Base-by-base conservation (phyloP, 169 alveolate genomes). In the Cryptosporidium canis region DNA sequence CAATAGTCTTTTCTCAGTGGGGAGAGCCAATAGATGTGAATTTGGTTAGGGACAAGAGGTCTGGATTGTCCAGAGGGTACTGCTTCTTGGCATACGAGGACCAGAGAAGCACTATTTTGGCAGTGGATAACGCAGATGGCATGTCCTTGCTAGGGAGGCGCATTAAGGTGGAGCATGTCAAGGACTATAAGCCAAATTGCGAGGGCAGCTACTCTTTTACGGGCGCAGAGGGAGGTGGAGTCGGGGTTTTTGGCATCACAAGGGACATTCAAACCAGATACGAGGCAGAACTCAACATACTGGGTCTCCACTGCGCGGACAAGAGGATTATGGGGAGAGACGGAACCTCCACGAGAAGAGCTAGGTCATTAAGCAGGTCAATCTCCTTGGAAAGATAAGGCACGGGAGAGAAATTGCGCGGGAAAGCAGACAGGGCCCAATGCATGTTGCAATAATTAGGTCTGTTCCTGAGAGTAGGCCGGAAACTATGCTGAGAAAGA, bases 81-180 rank as follows among this genome's bases (percentile, higher is more conserved):
- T 97, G 99, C 53, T 98, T 97, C 92, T 83, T 98, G n/a, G 97
- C 98, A 2, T 98, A 98, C 87, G 98, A 94, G 84, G 99, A 98
- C 92, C 98, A 98, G 92, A 92, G 98, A 83, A 94, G 98, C 55
- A 98, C 99, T 0, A 91, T 98, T n/a, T 93, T 98, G 84, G 99
- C 99, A n/a, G 99, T 98, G 5, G 99, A 98, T 92, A 98, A 98
- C 90, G 95, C 97, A 58, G 98, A 98, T 92, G 99, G 99, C 55
- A 95, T 94, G 90, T 90, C 92, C 33, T 92, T 95, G 67, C 90
- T 96, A 68, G 99, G 97, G 24, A 92, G 97, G 66, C 90, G 92
- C 14, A 85, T 98, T 3, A 94, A 96, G 56, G 99, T 98, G 9
- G 99, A 97, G 87, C 99, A 98, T 91, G 98, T 97, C 53, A 92